Conservation (phyloP, 2,329 filamentous ascomycete genomes). For the Xylariaceae sp. region DNA sequence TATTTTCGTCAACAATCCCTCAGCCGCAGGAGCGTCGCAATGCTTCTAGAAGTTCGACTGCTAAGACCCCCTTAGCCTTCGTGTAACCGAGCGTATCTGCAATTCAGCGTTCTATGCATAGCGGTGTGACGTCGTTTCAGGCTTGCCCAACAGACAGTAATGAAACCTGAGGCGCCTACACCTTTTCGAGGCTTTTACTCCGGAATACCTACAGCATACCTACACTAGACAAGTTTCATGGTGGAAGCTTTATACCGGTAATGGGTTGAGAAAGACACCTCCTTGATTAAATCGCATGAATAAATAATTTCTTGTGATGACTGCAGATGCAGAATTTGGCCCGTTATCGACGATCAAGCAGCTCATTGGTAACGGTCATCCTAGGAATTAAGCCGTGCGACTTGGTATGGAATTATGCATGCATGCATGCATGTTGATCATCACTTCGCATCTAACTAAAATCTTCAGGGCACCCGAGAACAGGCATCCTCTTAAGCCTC, state of each 20-base stretch:
- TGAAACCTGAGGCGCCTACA: slow-evolving; percentile 18
- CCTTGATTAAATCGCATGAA: slow-evolving; percentile 23
- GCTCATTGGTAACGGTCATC: slow-evolving; percentile 5
- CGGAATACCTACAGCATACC: background rate
- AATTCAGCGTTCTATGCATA: slow-evolving; percentile 14
- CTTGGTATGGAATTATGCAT: slow-evolving; percentile 25
- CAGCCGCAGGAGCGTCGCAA: slow-evolving; percentile 13
- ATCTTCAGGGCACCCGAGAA: background rate
- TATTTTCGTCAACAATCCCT: slow-evolving; percentile 19
- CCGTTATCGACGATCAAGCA: slow-evolving; percentile 16
- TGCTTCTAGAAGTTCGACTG: slow-evolving; percentile 25
- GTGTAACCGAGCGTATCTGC: slow-evolving; percentile 22
- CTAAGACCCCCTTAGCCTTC: slow-evolving; percentile 11
- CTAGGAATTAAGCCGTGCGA: slow-evolving; percentile 2
- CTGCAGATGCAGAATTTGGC: slow-evolving; percentile 25
- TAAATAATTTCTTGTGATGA: slow-evolving; percentile 25
- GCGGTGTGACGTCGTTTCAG: slow-evolving; percentile 29
- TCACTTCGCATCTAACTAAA: slow-evolving; percentile 12
- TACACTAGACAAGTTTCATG: background rate
- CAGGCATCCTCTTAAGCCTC: background rate
- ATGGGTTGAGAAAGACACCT: background rate
- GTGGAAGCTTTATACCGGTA: background rate
- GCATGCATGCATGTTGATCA: slow-evolving; percentile 21
- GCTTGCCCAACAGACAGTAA: slow-evolving; percentile 13
- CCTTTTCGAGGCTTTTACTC: slow-evolving; percentile 6